phyloP scores from a whole-genome alignment of 192 early-diverging fungal genomes.

The Coemansia erecta region DNA sequence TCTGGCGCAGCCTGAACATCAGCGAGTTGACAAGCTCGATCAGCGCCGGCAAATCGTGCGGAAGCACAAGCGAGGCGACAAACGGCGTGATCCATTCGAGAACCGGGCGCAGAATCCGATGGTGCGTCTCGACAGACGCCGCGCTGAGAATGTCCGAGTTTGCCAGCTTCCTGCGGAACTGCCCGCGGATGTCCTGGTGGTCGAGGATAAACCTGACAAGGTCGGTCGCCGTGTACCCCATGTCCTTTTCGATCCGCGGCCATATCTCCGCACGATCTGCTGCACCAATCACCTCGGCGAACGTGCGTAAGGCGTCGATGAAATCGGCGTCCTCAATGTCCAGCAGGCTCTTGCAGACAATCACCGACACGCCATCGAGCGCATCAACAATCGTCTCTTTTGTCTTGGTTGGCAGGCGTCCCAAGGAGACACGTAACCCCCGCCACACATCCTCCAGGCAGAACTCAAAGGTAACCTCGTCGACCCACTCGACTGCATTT shows the following conservation, averaged over 20 bases:
- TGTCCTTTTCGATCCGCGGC: constrained; percentile 12
- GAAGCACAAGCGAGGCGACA: constrained; percentile 34
- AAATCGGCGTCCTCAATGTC: constrained; percentile 21
- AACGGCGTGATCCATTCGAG: constrained; percentile 49
- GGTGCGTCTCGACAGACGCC: constrained; percentile 9
- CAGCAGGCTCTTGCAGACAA: constrained; percentile 20
- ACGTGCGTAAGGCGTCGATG: constrained; percentile 31
- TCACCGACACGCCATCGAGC: constrained; percentile 18
- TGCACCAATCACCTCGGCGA: constrained; percentile 22
- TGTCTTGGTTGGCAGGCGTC: constrained; percentile 15
- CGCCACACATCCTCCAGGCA: constrained; percentile 28
- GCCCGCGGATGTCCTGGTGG: constrained; percentile 8
- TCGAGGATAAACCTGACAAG: constrained; percentile 22
- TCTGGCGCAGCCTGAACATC: constrained; percentile 17
- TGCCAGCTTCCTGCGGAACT: constrained; percentile 4
- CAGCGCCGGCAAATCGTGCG: constrained; percentile 18
- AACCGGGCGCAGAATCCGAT: constrained; percentile 26
- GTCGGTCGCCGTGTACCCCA: constrained; percentile 4
- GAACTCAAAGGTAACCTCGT: constrained; percentile 22
- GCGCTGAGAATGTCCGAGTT: constrained; percentile 5
- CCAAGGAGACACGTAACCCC: constrained; percentile 26
- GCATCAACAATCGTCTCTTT: constrained; percentile 19
- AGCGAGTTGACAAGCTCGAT: constrained; percentile 25
- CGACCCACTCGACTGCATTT: background rate
- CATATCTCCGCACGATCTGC: constrained; percentile 18